Base-by-base conservation (phyloP, 768 basidiomycete genomes). In the Psilocybe sp. region DNA sequence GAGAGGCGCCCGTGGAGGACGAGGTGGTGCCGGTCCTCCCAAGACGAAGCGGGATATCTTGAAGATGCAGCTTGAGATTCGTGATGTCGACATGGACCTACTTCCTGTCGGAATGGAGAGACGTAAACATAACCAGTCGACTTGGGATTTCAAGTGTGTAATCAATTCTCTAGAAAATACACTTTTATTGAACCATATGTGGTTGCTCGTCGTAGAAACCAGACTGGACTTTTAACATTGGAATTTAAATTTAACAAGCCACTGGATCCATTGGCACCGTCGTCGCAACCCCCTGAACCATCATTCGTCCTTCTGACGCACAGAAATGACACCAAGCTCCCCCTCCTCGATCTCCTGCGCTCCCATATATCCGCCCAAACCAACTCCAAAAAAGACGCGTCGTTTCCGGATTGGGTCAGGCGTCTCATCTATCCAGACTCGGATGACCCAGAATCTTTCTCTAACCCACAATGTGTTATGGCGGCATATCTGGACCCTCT, bases 81-180 rank as follows among this genome's bases (percentile, higher is more conserved):
- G 77, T 53, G 85, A 86, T 40, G 84, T 92, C 54, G 81, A 86
- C 39, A 76, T 93, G 68, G 89, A 89, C 40, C 57, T 90, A 48
- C 75, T 95, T 38, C 84, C 93, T 0, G 63, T 75, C 23, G 93
- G 93, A 11, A 97, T 97, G 93, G 85, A 87, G 55, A 74, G 82
- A 52, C 73, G 84, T 50, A 85, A 76, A 57, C 56, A 76, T 48
- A 97, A 95, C 64, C 88, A 92, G 64, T 93, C 92, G 6, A 77
- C 73, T 18, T 94, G 89, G 82, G 87, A 94, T 69, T 70, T 73
- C 64, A 91, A 79, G 93, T 96, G 67, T 56, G 81, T 71, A 54
- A 54, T 36, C 47, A 20, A 28, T 38, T 45, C n/a, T 28, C 44
- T 50, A 40, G 20, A 19, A 35, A 51, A 48, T 31, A 36, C 42